Evolutionary conservation across 306 rosid genomes (phyloP).

Genomic region (Casuarina equisetifolia): DNA sequence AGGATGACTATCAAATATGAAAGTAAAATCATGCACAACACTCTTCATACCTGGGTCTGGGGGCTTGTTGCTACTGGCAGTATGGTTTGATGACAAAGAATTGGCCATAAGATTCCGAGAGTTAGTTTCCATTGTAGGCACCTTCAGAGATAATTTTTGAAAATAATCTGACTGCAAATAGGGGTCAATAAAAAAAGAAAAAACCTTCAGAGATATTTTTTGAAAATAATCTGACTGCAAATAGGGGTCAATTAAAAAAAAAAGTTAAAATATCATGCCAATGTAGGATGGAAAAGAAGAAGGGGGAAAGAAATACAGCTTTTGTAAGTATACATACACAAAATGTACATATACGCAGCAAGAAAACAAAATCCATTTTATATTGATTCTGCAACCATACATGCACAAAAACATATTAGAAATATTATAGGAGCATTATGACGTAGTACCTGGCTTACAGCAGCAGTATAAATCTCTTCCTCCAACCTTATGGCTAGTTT

Average conservation of each 20-base stretch:
- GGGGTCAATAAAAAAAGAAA: slow-evolving; percentile 8
- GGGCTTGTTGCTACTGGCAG: slow-evolving; percentile 37
- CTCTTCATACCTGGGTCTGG: slow-evolving; percentile 54
- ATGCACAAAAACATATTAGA: not conserved
- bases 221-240: too few relatives aligned
- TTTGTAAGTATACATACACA: not conserved
- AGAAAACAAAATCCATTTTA: not conserved
- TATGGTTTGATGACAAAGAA: slow-evolving; percentile 31
- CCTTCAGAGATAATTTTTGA: slow-evolving; percentile 46
- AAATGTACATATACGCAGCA: not conserved
- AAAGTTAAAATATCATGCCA: not conserved
- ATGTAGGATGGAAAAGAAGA: not conserved
- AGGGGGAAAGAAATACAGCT: too few relatives aligned
- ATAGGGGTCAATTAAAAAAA: too few relatives aligned
- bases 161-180: slow-evolving; percentile 49
- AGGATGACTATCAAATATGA: not conserved
- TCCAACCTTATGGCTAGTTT: slow-evolving; percentile 80
- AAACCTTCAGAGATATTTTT: too few relatives aligned
- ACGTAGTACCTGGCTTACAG: slow-evolving; percentile 65
- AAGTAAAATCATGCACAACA: not conserved
- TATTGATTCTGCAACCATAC: not conserved
- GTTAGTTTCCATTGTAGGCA: slow-evolving; percentile 53
- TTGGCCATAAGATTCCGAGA: slow-evolving; percentile 35
- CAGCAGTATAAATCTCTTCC: slow-evolving; percentile 64
- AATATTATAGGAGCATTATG: too few relatives aligned